phyloP scores from a whole-genome alignment of 495 filamentous ascomycete genomes.

The Bacidia rubella region DNA sequence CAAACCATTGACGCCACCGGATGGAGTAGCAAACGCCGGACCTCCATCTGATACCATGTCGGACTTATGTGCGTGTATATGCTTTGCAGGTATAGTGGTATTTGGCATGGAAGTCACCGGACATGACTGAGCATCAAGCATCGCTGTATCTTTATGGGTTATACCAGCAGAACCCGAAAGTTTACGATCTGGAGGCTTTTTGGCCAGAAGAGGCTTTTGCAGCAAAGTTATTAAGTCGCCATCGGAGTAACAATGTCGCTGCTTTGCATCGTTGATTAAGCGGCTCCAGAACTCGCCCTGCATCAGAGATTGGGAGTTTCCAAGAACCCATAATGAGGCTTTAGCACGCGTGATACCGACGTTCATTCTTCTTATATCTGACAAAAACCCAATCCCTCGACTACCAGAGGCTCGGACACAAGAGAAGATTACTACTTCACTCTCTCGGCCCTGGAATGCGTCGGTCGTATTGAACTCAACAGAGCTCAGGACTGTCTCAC shows the following conservation, averaged over 20 bases:
- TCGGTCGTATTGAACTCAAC: slow-evolving; percentile 98
- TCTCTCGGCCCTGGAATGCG: slow-evolving; percentile 92
- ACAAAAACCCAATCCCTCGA: slow-evolving; percentile 93
- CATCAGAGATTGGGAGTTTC: slow-evolving; percentile 70
- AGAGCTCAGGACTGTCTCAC: slow-evolving; percentile 55
- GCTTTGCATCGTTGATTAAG: slow-evolving; percentile 66
- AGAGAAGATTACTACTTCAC: slow-evolving; percentile 97
- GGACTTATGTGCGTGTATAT: too few relatives aligned
- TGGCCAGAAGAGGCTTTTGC: slow-evolving; percentile 31
- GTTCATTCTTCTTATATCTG: slow-evolving; percentile 98
- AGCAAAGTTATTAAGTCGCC: slow-evolving; percentile 48
- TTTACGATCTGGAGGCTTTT: slow-evolving; percentile 3
- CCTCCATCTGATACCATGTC: too few relatives aligned
- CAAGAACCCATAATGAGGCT: slow-evolving; percentile 87
- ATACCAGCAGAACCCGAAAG: too few relatives aligned
- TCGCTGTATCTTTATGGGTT: slow-evolving; percentile 35
- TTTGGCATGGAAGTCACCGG: neutral
- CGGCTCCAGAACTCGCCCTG: slow-evolving; percentile 84
- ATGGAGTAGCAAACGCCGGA: too few relatives aligned
- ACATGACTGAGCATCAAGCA: slow-evolving; percentile 25
- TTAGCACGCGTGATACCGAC: slow-evolving; percentile 94
- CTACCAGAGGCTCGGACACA: slow-evolving; percentile 81
- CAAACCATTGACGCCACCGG: slow-evolving; percentile 33
- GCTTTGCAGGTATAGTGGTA: neutral
- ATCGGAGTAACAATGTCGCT: slow-evolving; percentile 59